Evolutionary conservation across 176 grass and related monocot species (phyloP).

Genomic region (Eremochloa ophiuroides): DNA sequence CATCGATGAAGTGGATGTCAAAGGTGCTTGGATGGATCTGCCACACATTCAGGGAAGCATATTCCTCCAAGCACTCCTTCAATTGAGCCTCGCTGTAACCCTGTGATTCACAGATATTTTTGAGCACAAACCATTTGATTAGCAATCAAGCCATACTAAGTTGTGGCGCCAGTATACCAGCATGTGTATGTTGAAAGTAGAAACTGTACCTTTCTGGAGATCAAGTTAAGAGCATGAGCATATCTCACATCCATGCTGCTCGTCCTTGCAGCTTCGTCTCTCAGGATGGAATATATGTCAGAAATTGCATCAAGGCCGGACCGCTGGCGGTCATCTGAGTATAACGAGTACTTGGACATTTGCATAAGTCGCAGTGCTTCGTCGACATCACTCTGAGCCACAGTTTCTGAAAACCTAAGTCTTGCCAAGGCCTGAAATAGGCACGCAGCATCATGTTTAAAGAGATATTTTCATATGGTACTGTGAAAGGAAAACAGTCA

Average conservation of each 20-base stretch:
- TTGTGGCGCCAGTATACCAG: background rate
- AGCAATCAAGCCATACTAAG: background rate
- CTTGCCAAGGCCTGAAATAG: conserved; percentile 84
- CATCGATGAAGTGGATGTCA: conserved; percentile 89
- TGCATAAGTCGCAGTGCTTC: conserved; percentile 95
- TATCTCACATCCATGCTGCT: conserved; percentile 90
- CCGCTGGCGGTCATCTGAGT: conserved; percentile 85
- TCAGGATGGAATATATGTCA: conserved; percentile 94
- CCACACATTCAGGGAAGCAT: conserved; percentile 96
- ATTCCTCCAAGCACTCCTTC: conserved; percentile 98
- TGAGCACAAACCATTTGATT: background rate
- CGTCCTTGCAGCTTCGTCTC: conserved; percentile 86
- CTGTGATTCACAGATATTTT: conserved; percentile 39
- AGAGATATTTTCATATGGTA: background rate
- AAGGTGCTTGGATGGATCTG: conserved; percentile 97
- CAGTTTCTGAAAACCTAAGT: conserved; percentile 83
- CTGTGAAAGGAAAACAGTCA: background rate
- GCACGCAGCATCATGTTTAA: background rate
- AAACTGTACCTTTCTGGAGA: conserved; percentile 87
- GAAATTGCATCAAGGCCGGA: conserved; percentile 97
- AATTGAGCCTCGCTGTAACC: conserved; percentile 94
- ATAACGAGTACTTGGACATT: conserved; percentile 96
- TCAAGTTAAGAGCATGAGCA: conserved; percentile 94
- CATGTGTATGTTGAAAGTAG: conserved; percentile 4
- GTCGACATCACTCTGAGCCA: conserved; percentile 89